Evolutionary conservation across 1,139 yeast genomes (phyloP).

Genomic region (Kodamaea derodonti): DNA sequence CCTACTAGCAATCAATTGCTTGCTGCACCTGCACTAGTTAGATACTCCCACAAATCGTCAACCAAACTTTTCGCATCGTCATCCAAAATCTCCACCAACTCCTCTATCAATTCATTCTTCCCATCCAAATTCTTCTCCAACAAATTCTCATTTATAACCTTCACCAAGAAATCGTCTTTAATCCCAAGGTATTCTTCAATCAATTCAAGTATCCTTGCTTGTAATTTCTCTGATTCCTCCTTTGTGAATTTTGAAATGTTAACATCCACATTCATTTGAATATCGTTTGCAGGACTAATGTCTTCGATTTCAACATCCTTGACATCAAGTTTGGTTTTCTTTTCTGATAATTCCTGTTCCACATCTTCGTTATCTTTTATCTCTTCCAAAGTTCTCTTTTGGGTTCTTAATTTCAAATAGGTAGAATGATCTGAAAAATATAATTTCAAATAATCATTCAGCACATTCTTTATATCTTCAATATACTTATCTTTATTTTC

Average conservation of each 20-base stretch:
- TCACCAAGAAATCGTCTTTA: constrained; percentile 46
- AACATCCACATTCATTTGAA: constrained; percentile 3
- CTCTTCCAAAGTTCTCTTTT: constrained; percentile 33
- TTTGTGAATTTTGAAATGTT: constrained; percentile 13
- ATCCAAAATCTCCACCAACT: constrained; percentile 50
- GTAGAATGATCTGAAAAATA: constrained; percentile 37
- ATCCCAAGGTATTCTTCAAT: constrained; percentile 53
- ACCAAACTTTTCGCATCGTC: constrained; percentile 51
- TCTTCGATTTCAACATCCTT: background rate
- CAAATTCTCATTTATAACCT: constrained; percentile 39
- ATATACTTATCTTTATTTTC: constrained; percentile 35
- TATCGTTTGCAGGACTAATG: background rate
- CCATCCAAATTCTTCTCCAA: constrained; percentile 21
- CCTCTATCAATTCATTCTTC: constrained; percentile 34
- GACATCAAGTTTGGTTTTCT: background rate
- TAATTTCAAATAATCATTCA: constrained; percentile 8
- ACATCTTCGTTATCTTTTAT: constrained; percentile 26
- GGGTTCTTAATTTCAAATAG: constrained; percentile 33
- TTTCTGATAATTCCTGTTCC: constrained; percentile 11
- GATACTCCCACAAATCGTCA: constrained; percentile 23
- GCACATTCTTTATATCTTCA: constrained; percentile 22
- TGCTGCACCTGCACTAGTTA: background rate
- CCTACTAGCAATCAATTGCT: too few species aligned
- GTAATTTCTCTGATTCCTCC: constrained; percentile 17
- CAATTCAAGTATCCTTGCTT: constrained; percentile 33